Evolutionary conservation across 345 rosid genomes (phyloP).

Genomic region (Moringa oleifera): DNA sequence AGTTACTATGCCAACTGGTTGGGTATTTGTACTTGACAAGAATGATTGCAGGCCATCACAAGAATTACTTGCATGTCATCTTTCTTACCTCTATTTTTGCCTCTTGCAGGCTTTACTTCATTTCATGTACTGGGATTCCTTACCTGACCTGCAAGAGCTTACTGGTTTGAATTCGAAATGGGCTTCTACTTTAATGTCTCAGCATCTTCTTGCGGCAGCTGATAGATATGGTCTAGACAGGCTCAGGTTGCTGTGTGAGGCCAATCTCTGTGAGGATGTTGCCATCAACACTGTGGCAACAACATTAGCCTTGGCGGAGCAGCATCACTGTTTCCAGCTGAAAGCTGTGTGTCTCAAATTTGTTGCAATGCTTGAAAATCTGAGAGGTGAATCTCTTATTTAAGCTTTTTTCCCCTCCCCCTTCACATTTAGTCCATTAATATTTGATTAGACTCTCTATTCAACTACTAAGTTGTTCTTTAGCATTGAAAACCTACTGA

Average conservation of each 20-base stretch:
- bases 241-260: slow-evolving; percentile 44
- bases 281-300: slow-evolving; percentile 62
- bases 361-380: slow-evolving; percentile 44
- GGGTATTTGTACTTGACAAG: background rate
- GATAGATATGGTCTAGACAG: slow-evolving; percentile 59
- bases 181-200: slow-evolving; percentile 59
- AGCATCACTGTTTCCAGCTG: slow-evolving; percentile 56
- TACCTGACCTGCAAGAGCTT: slow-evolving; percentile 54
- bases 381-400: slow-evolving; percentile 29
- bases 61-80: background rate
- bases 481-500: no score
- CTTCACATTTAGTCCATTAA: no score
- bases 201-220: slow-evolving; percentile 64
- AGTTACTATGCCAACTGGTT: background rate
- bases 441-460: no score
- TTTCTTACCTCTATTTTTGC: background rate
- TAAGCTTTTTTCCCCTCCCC: no score
- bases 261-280: slow-evolving; percentile 44
- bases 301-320: slow-evolving; percentile 60
- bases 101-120: slow-evolving; percentile 47
- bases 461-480: background rate
- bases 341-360: slow-evolving; percentile 55
- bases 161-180: slow-evolving; percentile 48
- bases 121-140: slow-evolving; percentile 48
- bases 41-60: background rate